Conservation (phyloP, 352 stramenopile species). For the Globisporangium recalcitrans region DNA sequence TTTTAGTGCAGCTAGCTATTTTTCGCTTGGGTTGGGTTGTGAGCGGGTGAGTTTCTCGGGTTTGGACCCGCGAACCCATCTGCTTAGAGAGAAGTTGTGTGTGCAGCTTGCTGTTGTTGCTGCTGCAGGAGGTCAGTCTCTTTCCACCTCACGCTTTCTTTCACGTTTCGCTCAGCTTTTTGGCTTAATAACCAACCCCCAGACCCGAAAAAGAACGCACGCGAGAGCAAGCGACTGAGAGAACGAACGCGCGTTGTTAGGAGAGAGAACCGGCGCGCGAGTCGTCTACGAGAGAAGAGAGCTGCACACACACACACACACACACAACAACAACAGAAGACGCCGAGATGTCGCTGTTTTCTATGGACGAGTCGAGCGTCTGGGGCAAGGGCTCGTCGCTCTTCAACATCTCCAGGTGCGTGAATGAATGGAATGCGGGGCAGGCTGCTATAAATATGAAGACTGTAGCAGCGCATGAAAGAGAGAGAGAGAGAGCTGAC, state of each 20-base stretch:
- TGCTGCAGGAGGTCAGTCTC: background rate
- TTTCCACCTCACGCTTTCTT: background rate
- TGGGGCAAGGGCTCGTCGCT: conserved; percentile 82
- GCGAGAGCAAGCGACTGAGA: background rate
- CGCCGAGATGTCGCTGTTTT: conserved; percentile 73
- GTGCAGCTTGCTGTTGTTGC: background rate
- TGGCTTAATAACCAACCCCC: background rate
- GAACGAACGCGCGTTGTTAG: background rate
- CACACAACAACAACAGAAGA: no score
- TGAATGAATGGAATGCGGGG: background rate
- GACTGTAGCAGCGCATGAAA: background rate
- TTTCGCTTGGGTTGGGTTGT: background rate
- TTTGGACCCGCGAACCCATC: background rate
- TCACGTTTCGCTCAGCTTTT: background rate
- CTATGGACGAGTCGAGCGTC: conserved; percentile 79
- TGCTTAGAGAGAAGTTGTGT: background rate
- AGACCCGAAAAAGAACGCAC: background rate
- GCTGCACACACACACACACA: background rate
- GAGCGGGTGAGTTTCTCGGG: background rate
- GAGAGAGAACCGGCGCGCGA: background rate
- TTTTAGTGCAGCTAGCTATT: background rate
- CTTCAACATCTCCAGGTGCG: conserved; percentile 84
- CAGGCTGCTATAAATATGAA: background rate
- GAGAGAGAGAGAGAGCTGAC: background rate
- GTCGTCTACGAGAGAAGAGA: background rate